Conservation (phyloP, 106 monocot species). For the Posidonia australis region DNA sequence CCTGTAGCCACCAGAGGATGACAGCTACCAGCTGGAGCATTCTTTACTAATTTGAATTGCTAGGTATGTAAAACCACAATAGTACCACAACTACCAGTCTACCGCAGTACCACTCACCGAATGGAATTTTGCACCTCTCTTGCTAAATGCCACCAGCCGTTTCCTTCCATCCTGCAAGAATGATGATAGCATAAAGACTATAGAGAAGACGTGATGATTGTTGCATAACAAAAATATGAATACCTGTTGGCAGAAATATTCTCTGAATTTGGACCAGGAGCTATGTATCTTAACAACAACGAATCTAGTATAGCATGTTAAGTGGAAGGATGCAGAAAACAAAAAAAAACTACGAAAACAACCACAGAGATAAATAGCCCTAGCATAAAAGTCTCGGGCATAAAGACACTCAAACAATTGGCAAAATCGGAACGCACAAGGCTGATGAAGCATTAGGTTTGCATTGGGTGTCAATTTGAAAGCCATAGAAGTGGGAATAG, state of each 20-base stretch:
- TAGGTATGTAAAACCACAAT: not conserved
- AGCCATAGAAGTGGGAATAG: not conserved
- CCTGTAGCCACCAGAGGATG: no score
- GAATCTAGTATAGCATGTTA: not conserved
- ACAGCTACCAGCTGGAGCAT: no score
- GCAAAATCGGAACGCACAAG: no score
- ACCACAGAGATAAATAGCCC: no score
- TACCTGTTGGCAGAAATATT: conserved; percentile 8
- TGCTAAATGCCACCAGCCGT: conserved; percentile 10
- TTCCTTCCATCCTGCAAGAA: conserved; percentile 11
- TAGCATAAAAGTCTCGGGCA: no score
- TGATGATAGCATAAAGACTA: not conserved
- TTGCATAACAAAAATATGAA: not conserved
- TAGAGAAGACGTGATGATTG: not conserved
- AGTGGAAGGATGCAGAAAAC: not conserved
- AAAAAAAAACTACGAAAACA: no score
- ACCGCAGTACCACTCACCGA: conserved; percentile 3
- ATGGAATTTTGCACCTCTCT: conserved; percentile 5
- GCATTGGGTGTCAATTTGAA: not conserved
- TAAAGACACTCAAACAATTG: no score
- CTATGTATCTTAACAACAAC: conserved; percentile 9
- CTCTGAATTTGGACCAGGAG: conserved; percentile 11
- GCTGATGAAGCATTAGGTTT: no score
- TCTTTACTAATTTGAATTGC: no score
- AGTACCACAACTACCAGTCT: not conserved